phyloP scores from a whole-genome alignment of 805 yeast genomes.

The Metschnikowia lunata region DNA sequence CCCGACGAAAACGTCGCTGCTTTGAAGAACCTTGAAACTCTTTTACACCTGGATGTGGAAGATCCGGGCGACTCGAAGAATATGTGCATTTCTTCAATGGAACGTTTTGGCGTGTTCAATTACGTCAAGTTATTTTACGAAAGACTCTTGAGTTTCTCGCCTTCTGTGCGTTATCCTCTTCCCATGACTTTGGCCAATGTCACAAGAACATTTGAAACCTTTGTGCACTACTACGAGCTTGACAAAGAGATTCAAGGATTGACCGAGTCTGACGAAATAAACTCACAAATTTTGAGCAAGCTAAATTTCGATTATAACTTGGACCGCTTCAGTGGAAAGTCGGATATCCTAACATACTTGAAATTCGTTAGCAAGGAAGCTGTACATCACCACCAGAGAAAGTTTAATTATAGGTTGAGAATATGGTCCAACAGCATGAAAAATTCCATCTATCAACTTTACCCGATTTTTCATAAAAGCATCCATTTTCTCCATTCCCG shows the following conservation, averaged over 20 bases:
- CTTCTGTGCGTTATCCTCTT: conserved; percentile 68
- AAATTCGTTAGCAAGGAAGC: conserved; percentile 32
- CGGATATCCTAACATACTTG: conserved; percentile 36
- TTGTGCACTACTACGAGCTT: conserved; percentile 20
- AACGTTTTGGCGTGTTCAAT: conserved; percentile 30
- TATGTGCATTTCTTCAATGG: conserved; percentile 21
- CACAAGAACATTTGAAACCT: conserved; percentile 45
- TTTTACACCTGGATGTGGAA: conserved; percentile 8
- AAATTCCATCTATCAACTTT: conserved; percentile 34
- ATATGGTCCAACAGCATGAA: conserved; percentile 38
- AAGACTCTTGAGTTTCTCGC: conserved; percentile 76
- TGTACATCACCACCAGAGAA: conserved; percentile 46
- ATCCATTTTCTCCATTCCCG: conserved; percentile 75
- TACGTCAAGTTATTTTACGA: conserved; percentile 38
- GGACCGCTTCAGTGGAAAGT: conserved; percentile 25
- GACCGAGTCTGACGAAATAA: conserved; percentile 24
- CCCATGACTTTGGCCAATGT: conserved; percentile 62
- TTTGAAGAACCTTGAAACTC: conserved; percentile 6
- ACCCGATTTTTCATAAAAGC: conserved; percentile 62
- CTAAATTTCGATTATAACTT: conserved; percentile 24
- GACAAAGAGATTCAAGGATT: conserved; percentile 21
- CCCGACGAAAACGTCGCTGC: not conserved
- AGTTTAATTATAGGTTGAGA: conserved; percentile 46
- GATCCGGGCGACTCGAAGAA: conserved; percentile 12
- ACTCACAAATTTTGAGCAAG: conserved; percentile 23